A percentile compares a stretch with the other conserved stretches of the same genome.
phyloP scores from a whole-genome alignment of 2,329 filamentous ascomycete species.

The Verticillium nubilum region DNA sequence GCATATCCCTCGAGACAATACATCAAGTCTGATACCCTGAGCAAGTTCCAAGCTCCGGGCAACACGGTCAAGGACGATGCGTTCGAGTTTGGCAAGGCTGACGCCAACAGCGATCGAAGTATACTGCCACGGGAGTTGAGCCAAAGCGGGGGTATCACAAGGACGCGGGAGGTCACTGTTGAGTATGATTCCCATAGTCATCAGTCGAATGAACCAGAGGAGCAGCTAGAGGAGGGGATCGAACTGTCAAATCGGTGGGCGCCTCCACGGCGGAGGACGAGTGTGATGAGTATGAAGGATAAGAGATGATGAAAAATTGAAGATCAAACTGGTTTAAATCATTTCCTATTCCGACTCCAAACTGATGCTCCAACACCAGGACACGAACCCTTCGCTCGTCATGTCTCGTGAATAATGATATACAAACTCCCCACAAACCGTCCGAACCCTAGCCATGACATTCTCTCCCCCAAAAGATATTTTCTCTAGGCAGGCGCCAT shows the following conservation, averaged over 20 bases:
- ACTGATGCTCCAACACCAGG: neutral
- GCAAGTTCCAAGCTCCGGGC: neutral
- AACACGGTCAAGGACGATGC: neutral
- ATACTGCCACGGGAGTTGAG: constrained; percentile 4
- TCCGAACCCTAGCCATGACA: no score
- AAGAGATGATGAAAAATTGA: neutral
- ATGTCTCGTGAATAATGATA: neutral
- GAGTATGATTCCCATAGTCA: constrained; percentile 6
- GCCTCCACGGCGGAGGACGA: neutral
- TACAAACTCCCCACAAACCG: neutral
- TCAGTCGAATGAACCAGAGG: neutral
- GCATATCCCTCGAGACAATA: neutral
- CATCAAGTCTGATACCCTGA: neutral
- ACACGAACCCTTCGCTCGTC: neutral
- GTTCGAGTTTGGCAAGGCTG: neutral
- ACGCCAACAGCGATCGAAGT: constrained; percentile 7
- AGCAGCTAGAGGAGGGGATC: neutral
- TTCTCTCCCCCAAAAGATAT: no score
- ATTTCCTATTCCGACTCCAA: neutral
- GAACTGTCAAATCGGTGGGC: neutral
- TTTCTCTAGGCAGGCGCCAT: constrained; percentile 13
- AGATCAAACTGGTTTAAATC: neutral
- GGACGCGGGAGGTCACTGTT: constrained; percentile 10
- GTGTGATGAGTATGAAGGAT: neutral
- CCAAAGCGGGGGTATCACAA: constrained; percentile 7